These are phyloP conservation scores for Suhomyces coccinellae DNA, from an alignment of 1,139 yeast species.

Conservation along the genomic window DNA sequence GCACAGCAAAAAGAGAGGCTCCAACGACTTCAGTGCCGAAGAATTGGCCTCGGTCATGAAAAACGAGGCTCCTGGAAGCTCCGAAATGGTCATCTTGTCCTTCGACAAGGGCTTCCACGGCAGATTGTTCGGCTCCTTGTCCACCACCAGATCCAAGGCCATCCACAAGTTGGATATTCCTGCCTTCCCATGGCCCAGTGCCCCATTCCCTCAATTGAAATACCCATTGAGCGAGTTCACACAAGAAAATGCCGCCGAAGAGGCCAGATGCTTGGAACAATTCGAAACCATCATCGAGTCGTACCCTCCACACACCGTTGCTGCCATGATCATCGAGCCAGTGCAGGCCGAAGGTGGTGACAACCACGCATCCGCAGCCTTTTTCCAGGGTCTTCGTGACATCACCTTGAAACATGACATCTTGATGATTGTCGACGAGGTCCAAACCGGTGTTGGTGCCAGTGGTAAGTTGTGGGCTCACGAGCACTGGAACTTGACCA, in stretches of 20 bases:
- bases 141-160: constrained; percentile 73
- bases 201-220: constrained; percentile 66
- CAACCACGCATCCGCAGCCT: constrained; percentile 60
- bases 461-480: constrained; percentile 75
- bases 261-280: constrained; percentile 55
- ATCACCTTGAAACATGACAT: constrained; percentile 58
- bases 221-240: constrained; percentile 61
- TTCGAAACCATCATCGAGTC: constrained; percentile 55
- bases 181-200: constrained; percentile 75
- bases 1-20: constrained; percentile 59
- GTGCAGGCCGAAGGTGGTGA: constrained; percentile 80
- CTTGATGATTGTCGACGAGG: constrained; percentile 69
- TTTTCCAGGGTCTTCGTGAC: constrained; percentile 67
- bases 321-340: constrained; percentile 72
- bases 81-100: constrained; percentile 65
- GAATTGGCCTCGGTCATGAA: constrained; percentile 65
- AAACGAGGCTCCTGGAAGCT: constrained; percentile 66
- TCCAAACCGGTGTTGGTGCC: constrained; percentile 76
- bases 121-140: constrained; percentile 69
- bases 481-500: constrained; percentile 63
- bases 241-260: constrained; percentile 57
- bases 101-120: constrained; percentile 77
- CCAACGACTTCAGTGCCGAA: constrained; percentile 51
- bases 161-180: constrained; percentile 76
- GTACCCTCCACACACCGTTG: constrained; percentile 51